Base-by-base conservation (phyloP, 441 rosid species). In the Bruguiera hainesii region DNA sequence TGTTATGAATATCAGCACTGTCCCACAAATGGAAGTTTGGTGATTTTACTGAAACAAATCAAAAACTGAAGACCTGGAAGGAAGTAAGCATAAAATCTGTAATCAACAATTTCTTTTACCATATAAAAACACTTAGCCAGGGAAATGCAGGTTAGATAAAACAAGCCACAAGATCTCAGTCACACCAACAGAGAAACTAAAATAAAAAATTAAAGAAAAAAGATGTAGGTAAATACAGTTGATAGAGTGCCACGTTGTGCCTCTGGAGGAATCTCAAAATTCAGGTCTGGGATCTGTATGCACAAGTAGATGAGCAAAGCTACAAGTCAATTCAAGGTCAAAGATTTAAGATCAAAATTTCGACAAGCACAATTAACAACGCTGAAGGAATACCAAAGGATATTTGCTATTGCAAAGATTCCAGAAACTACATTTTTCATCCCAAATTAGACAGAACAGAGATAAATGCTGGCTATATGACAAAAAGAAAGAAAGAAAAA, bases 191-290 rank as follows among this genome's bases (percentile, higher is more conserved):
- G 8, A 25, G 20, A 39, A 29, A 62, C 42, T 2, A 20, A n/a
- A n/a, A 20, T 30, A 50, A 49, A 25, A 48, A 33, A 31, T 35
- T 26, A 26, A 26, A 57, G 60, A 58, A 55, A 61, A 48, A 56
- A 29, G 23, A 60, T 56, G 56, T 42, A 6, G 30, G 21, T 69
- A 76, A 11, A 73, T 91, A 91, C 98, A 4, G 96, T 92, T 49
- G 99, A 95, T 70, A 95, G 79, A 76, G 89, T 88, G 78, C 99
- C 99, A 55, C 85, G 86, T 66, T 90, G 98, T 73, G 98, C 93
- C 90, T 92, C 97, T 20, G 97, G 85, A 58, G 99, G 99, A 79
- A 95, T 90, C 84, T 95, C 99, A 75, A 95, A 95, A 71, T 92
- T 89, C 78, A 95, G 74, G 73, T 95, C 91, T 67, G 97, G 97